Conservation (phyloP, 2,329 filamentous ascomycete species). For the Penicillium polonicum region DNA sequence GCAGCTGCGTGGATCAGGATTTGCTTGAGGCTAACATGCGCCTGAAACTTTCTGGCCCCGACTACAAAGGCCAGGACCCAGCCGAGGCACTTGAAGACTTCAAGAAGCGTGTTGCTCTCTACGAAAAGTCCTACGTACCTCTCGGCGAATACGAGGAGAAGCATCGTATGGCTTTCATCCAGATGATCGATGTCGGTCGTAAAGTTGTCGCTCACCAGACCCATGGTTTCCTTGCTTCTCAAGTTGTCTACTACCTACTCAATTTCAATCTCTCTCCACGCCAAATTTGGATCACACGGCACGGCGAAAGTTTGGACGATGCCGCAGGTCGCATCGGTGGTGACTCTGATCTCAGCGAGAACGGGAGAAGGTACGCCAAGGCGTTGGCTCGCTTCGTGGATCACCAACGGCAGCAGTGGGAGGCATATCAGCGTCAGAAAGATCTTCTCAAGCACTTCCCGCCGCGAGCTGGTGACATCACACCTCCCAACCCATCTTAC, state of each 20-base stretch:
- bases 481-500: slow-evolving; percentile 87
- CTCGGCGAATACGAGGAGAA: slow-evolving; percentile 88
- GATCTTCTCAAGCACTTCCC: slow-evolving; percentile 76
- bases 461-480: slow-evolving; percentile 86
- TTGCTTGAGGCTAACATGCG: slow-evolving; percentile 96
- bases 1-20: slow-evolving; percentile 80
- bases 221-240: slow-evolving; percentile 85
- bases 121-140: slow-evolving; percentile 90
- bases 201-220: slow-evolving; percentile 91
- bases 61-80: slow-evolving; percentile 94
- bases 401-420: slow-evolving; percentile 75
- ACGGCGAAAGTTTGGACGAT: slow-evolving; percentile 90
- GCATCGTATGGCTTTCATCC: slow-evolving; percentile 89
- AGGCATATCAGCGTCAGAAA: slow-evolving; percentile 76
- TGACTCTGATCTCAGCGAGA: slow-evolving; percentile 77
- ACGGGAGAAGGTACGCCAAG: slow-evolving; percentile 74
- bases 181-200: slow-evolving; percentile 95
- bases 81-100: slow-evolving; percentile 82
- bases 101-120: slow-evolving; percentile 85
- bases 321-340: slow-evolving; percentile 84
- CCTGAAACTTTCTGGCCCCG: slow-evolving; percentile 88
- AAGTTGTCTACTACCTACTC: slow-evolving; percentile 89
- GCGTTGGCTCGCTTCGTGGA: slow-evolving; percentile 83
- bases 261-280: slow-evolving; percentile 95
- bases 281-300: slow-evolving; percentile 97